Evolutionary conservation across 805 yeast species (phyloP), one percentile per base, ranked within the genome.

Genomic region (Millerozyma miso): DNA sequence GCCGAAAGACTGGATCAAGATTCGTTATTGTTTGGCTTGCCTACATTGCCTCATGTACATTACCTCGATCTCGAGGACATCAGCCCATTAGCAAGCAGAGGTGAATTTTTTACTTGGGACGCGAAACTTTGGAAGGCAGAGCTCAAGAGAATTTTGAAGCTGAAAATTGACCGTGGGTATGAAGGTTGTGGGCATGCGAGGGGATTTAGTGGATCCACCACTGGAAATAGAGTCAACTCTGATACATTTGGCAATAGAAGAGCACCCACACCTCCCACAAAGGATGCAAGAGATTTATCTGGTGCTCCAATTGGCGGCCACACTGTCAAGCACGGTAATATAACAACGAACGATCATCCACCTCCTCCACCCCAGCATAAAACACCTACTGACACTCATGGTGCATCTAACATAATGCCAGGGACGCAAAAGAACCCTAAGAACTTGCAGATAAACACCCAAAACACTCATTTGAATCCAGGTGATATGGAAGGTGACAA

Each of bases 181-280:
- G 77, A 77, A 17, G 93, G 95, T 4, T 83, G 88, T 62, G 91
- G 91, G n/a, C 78, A 84, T 23, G 59, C 73, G 13, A 73, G 81
- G 42, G 87, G 87, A 12, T 55, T 81, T 16, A 70, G 70, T 3
- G 85, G 85, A 29, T 85, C 86, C 0, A 6, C 10, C 6, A 10
- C 10, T 23, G 29, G 10, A 23, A 10, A 10, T 10, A 23, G 29
- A 10, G 55, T 81, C 2, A 68, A 60, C 38, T 74, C 83, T 1
- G 34, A 13, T 32, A 6, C n/a, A 13, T 77, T 82, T 35, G 74
- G 67, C 41, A 20, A 31, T 17, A 17, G 12, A 13, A 36, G 17
- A 19, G 35, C 19, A 12, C 26, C 43, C 19, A 41, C 53, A 31
- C 52, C 56, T 19, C 37, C 44, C 8, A 20, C 44, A 15, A 42